Conservation (phyloP, 2,329 filamentous ascomycete species). For the Pseudofabraea citricarpa region DNA sequence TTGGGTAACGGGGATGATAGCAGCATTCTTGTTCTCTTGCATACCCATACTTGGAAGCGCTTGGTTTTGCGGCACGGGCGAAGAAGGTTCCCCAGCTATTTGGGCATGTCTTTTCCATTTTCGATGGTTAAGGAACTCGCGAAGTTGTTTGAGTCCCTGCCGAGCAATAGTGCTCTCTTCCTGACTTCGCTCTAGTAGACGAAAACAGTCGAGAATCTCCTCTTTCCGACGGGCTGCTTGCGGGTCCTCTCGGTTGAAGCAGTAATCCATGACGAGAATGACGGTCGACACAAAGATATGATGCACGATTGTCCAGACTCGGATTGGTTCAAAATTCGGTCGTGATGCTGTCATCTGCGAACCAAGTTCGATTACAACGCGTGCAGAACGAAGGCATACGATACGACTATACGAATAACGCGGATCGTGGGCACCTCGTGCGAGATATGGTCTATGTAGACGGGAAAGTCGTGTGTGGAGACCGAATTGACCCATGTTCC, state of each 20-base stretch:
- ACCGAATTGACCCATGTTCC: conserved; percentile 30
- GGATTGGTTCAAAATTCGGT: conserved; percentile 16
- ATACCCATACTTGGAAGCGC: not conserved
- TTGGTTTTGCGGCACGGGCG: not conserved
- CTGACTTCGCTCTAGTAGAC: conserved; percentile 25
- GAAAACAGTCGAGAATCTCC: conserved; percentile 29
- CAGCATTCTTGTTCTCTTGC: no score
- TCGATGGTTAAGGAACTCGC: conserved; percentile 4
- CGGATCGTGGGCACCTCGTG: conserved; percentile 23
- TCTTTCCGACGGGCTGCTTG: conserved; percentile 22
- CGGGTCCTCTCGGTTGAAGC: conserved; percentile 25
- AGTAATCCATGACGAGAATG: conserved; percentile 33
- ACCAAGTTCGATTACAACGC: conserved; percentile 25
- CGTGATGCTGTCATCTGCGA: conserved; percentile 18
- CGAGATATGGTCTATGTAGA: conserved; percentile 33
- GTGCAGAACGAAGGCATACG: conserved; percentile 29
- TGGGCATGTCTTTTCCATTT: conserved; percentile 1
- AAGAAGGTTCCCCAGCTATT: not conserved
- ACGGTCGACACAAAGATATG: conserved; percentile 33
- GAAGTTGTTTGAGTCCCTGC: conserved; percentile 14
- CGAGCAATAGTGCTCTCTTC: conserved; percentile 15
- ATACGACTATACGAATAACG: conserved; percentile 29
- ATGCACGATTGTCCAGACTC: conserved; percentile 27
- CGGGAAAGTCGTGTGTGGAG: conserved; percentile 31
- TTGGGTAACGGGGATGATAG: no score